Base-by-base conservation (phyloP, 2,329 filamentous ascomycete species). In the Epichloe gansuensis region DNA sequence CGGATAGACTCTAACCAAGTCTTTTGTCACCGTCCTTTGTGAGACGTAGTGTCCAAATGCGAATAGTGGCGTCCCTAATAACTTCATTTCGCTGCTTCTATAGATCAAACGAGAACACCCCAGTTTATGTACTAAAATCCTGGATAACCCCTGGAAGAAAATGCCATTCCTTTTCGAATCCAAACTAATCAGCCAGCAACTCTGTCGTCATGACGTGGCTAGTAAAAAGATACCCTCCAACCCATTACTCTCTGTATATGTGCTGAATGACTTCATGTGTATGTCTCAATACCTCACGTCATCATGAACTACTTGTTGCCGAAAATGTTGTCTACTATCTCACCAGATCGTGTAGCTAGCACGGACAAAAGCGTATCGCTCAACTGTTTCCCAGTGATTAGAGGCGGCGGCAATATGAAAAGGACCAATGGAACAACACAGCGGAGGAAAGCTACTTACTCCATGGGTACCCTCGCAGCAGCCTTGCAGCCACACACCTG, bases 401-500 rank as follows among this genome's bases (percentile, higher is more conserved):
- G 62, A 55, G 65, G 62, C 50, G 17, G 15, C 54, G 23, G 42
- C 15, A 46, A 51, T 38, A 55, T 51, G 43, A 38, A 46, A 8
- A 28, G 8, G 2, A 31, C 3, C 41, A 17, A n/a, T 50, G 38
- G n/a, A 45, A 39, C 7, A 21, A 35, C 37, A 49, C 9, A 31
- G 9, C 9, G 17, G 25, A 23, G 4, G 28, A 37, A 13, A 7
- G 3, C 1, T 13, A 82, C 86, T 82, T 78, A 91, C 86, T 55
- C 91, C 91, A 68, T 97, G 91, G 37, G 90, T 95, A 56, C 77
- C 82, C 73, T 97, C 91, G 66, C 90, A 94, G 72, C 91, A 96
- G 35, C 91, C 91, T 67, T 97, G 93, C 61, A 97, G 75, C 85
- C 88, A 97, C 54, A 97, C 76, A 3, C 91, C 91, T 13, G 88